Conservation (phyloP, 345 rosid genomes). For the Schrenkiella parvula region DNA sequence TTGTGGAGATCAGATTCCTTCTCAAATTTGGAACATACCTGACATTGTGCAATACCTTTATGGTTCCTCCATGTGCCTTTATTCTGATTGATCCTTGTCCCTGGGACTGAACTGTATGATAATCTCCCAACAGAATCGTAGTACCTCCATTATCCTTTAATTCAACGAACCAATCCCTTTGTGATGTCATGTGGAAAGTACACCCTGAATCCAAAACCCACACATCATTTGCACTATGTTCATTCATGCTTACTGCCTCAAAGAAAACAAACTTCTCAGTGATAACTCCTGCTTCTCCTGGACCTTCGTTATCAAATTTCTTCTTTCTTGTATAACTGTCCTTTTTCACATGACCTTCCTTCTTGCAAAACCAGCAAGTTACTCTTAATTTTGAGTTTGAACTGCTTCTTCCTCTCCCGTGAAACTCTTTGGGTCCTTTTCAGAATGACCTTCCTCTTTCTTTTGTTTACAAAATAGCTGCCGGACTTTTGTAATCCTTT, state of each 20-base stretch:
- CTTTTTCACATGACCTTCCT: too few relatives aligned
- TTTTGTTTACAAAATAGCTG: too few relatives aligned
- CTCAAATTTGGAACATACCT: neutral
- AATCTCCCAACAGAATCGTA: neutral
- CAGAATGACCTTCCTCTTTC: too few relatives aligned
- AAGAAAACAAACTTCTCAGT: neutral
- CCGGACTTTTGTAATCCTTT: too few relatives aligned
- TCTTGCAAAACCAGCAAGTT: too few relatives aligned
- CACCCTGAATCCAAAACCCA: neutral
- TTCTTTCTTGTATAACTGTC: too few relatives aligned
- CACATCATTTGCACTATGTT: neutral
- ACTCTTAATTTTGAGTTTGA: too few relatives aligned
- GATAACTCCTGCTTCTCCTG: neutral
- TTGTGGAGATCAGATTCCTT: neutral
- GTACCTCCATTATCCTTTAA: neutral
- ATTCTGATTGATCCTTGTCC: neutral
- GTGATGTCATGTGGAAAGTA: neutral
- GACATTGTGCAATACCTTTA: neutral
- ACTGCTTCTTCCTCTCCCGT: too few relatives aligned
- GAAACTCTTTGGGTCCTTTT: too few relatives aligned
- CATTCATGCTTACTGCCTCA: neutral
- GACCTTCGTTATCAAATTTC: too few relatives aligned
- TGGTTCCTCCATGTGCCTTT: accelerated
- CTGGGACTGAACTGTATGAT: neutral
- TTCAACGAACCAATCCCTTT: neutral